These are phyloP conservation scores for Nepenthes mirabilis DNA, from an alignment of 148 eudicot species.

Conservation along the genomic window DNA sequence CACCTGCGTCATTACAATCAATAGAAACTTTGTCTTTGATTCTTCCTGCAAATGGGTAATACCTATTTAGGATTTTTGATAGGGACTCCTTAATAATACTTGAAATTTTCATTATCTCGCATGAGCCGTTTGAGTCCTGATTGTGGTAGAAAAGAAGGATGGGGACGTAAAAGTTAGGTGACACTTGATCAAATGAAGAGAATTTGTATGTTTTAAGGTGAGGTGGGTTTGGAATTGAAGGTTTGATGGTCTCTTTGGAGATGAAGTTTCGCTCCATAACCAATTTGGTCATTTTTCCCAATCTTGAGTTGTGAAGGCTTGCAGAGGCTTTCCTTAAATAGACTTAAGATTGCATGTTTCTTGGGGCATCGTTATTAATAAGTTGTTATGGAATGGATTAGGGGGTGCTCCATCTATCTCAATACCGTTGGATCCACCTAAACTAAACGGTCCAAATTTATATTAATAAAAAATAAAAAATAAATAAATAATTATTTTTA, in stretches of 20 bases:
- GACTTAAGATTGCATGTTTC: no score
- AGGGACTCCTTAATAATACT: constrained; percentile 19
- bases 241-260: constrained; percentile 25
- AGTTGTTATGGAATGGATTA: no score
- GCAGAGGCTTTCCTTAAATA: no score
- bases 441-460: no score
- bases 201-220: constrained; percentile 16
- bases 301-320: no score
- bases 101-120: not conserved
- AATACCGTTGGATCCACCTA: no score
- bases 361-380: no score
- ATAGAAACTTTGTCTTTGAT: constrained; percentile 9
- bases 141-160: constrained; percentile 25
- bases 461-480: no score
- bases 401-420: no score
- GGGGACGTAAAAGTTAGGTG: constrained; percentile 17
- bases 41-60: constrained; percentile 32
- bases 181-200: constrained; percentile 26
- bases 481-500: no score
- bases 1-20: constrained; percentile 24
- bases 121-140: not conserved
- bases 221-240: constrained; percentile 19
- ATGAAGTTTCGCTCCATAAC: not conserved
- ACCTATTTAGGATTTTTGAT: constrained; percentile 15
- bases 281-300: no score